A percentile compares a stretch with the other conserved stretches of the same genome.
Conservation (phyloP, 2,329 filamentous ascomycete species). For the Colletotrichum magnum region DNA sequence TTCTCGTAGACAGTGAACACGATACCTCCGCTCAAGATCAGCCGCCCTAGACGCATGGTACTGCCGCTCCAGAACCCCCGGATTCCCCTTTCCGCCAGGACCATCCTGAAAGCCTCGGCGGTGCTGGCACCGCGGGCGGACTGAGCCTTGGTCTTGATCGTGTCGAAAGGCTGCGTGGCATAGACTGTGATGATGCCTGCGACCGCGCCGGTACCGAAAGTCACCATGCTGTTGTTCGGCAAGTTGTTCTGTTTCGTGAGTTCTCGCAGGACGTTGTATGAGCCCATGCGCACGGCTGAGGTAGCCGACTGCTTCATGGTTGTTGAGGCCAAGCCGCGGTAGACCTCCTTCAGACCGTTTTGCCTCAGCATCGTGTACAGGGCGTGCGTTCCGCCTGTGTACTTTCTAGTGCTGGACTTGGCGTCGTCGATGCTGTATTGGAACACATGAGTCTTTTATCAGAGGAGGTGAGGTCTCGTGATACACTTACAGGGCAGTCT, state of each 20-base stretch:
- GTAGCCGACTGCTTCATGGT: conserved; percentile 64
- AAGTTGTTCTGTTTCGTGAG: conserved; percentile 41
- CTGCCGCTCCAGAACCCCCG: conserved; percentile 77
- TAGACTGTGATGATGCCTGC: conserved; percentile 74
- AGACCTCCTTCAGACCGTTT: conserved; percentile 58
- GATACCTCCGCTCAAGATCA: conserved; percentile 77
- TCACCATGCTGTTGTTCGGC: conserved; percentile 51
- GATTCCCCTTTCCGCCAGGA: conserved; percentile 70
- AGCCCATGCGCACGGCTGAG: conserved; percentile 62
- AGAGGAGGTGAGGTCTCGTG: neutral
- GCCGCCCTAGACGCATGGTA: conserved; percentile 75
- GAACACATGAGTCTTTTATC: neutral
- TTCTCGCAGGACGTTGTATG: conserved; percentile 63
- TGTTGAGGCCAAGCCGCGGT: conserved; percentile 60
- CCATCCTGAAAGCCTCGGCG: conserved; percentile 66
- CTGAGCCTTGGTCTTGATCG: conserved; percentile 75
- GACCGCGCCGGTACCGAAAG: conserved; percentile 73
- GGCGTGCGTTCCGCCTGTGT: conserved; percentile 50
- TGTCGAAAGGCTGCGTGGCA: conserved; percentile 73
- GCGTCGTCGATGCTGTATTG: conserved; percentile 53
- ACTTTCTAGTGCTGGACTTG: conserved; percentile 46
- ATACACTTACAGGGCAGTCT: conserved; percentile 68
- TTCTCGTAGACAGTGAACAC: conserved; percentile 75
- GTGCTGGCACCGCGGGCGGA: conserved; percentile 71
- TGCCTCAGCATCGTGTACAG: conserved; percentile 52